Percentiles rank a stretch among this genome's conserved stretches.
Conservation (phyloP, 345 rosid species). For the Linum trigynum region DNA sequence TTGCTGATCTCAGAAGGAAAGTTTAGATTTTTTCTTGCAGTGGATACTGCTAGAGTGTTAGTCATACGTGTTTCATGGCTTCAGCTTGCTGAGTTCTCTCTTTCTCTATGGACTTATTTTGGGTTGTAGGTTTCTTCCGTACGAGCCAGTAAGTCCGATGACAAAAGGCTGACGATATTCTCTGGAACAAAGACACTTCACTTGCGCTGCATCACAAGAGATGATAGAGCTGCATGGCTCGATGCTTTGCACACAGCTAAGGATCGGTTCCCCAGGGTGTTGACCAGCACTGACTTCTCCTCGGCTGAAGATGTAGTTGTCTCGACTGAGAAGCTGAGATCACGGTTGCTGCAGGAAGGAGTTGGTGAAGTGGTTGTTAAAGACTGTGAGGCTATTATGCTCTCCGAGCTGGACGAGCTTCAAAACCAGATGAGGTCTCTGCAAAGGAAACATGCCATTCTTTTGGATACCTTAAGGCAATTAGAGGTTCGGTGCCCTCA, state of each 20-base stretch:
- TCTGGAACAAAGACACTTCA: constrained; percentile 98
- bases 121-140: constrained; percentile 80
- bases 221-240: constrained; percentile 75
- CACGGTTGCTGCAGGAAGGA: constrained; percentile 68
- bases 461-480: constrained; percentile 72
- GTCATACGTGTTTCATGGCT: background rate
- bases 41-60: background rate
- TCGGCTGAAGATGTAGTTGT: constrained; percentile 63
- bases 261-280: constrained; percentile 71
- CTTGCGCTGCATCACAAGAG: constrained; percentile 63
- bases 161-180: constrained; percentile 85
- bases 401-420: constrained; percentile 55
- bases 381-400: constrained; percentile 89
- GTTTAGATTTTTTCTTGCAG: background rate
- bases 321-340: constrained; percentile 82
- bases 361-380: constrained; percentile 49
- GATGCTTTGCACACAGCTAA: constrained; percentile 78
- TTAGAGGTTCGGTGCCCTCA: constrained; percentile 55
- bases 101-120: background rate
- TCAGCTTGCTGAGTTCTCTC: constrained; percentile 1
- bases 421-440: constrained; percentile 66
- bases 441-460: constrained; percentile 52
- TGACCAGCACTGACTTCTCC: constrained; percentile 48
- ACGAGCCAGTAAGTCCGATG: constrained; percentile 93
- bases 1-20: background rate